Percentiles rank a stretch among this genome's conserved stretches.
These are phyloP conservation scores for Trametes coccinea DNA, from an alignment of 768 basidiomycete genomes.

Conservation along the genomic window DNA sequence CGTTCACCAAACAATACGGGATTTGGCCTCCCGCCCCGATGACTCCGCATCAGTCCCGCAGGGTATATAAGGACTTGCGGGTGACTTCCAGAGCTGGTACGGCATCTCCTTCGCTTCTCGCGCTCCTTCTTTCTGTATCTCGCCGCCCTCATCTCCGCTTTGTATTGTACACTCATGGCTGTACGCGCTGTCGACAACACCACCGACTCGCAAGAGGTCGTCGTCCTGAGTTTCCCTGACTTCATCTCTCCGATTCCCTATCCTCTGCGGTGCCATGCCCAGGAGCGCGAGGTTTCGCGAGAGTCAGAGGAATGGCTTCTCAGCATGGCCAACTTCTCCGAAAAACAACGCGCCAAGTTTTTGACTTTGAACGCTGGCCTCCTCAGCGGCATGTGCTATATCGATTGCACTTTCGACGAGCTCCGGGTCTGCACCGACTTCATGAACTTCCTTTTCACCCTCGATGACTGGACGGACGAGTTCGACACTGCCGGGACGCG, in stretches of 20 bases:
- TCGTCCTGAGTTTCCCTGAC: conserved; percentile 40
- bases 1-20: conserved; percentile 22
- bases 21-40: conserved; percentile 18
- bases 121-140: conserved; percentile 15
- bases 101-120: conserved; percentile 14
- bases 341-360: conserved; percentile 38
- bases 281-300: conserved; percentile 38
- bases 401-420: conserved; percentile 52
- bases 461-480: conserved; percentile 47
- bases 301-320: conserved; percentile 41
- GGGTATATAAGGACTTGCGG: conserved; percentile 16
- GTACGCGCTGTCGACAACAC: conserved; percentile 9
- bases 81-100: conserved; percentile 2
- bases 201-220: conserved; percentile 11
- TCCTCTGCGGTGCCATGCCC: conserved; percentile 36
- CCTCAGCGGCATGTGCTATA: conserved; percentile 66
- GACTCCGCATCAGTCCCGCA: conserved; percentile 21
- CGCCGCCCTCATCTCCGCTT: background rate
- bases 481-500: conserved; percentile 25
- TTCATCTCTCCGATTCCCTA: conserved; percentile 42
- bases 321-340: conserved; percentile 32
- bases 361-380: conserved; percentile 64
- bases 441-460: conserved; percentile 49
- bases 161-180: conserved; percentile 21
- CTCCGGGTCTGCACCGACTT: conserved; percentile 70